Percentiles rank a stretch among this genome's conserved stretches.
These are phyloP conservation scores for Ceratocystis lukuohia DNA, from an alignment of 2,329 filamentous ascomycete species.

Conservation along the genomic window DNA sequence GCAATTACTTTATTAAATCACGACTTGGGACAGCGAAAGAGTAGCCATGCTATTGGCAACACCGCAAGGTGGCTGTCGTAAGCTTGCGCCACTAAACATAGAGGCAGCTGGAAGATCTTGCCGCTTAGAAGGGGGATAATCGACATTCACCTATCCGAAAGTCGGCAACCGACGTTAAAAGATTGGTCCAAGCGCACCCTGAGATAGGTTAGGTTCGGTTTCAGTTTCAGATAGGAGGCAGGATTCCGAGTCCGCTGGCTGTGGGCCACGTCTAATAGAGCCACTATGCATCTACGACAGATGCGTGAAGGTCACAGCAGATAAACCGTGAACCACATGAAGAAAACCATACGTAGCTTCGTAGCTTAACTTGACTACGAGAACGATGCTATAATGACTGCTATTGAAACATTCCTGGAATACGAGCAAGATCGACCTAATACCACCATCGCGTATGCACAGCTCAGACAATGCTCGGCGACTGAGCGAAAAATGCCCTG, in stretches of 20 bases:
- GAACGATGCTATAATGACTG: not conserved
- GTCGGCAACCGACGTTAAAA: not conserved
- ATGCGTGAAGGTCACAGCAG: no score
- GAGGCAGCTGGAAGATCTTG: not conserved
- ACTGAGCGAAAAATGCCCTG: not conserved
- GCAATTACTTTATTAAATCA: not conserved
- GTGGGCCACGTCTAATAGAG: not conserved
- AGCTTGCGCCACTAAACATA: not conserved
- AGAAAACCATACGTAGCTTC: no score
- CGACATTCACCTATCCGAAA: conserved; percentile 1
- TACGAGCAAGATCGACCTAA: not conserved
- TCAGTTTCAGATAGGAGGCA: not conserved
- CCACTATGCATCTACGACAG: not conserved
- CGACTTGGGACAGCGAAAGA: not conserved
- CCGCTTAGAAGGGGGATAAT: not conserved
- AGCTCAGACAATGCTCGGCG: not conserved
- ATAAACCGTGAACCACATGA: no score
- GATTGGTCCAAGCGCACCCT: not conserved
- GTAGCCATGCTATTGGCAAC: not conserved
- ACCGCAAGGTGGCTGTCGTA: not conserved
- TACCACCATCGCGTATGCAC: not conserved
- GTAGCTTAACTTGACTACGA: not conserved
- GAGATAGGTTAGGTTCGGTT: not conserved
- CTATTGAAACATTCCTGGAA: not conserved
- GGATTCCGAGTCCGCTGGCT: not conserved